These are phyloP conservation scores for Puccinia hordei DNA, from an alignment of 1,284 basidiomycete genomes.

Conservation along the genomic window DNA sequence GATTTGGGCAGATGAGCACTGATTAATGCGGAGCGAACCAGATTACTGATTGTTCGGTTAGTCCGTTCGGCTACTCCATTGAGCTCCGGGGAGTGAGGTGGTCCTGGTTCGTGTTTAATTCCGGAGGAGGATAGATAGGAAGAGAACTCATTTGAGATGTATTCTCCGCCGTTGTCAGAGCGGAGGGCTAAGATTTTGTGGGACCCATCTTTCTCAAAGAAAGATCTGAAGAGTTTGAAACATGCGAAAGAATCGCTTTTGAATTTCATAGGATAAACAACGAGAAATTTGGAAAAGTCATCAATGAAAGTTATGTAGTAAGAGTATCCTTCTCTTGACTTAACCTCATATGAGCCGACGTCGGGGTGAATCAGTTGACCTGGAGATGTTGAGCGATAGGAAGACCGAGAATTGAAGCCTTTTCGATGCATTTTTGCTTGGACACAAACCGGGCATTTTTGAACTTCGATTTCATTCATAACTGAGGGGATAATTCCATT, in stretches of 20 bases:
- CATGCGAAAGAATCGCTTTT: constrained; percentile 4
- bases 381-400: not conserved
- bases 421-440: not conserved
- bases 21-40: not conserved
- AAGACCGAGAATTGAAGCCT: not conserved
- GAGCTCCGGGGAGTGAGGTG: constrained; percentile 29
- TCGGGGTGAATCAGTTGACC: not conserved
- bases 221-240: constrained; percentile 15
- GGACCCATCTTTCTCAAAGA: too few relatives aligned
- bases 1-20: constrained; percentile 7
- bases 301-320: constrained; percentile 12
- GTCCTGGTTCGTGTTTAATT: constrained; percentile 32
- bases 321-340: not conserved
- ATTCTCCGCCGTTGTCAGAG: too few relatives aligned
- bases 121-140: too few relatives aligned
- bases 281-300: not conserved
- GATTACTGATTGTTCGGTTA: not conserved
- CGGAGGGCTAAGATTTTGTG: too few relatives aligned
- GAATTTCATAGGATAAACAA: not conserved
- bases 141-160: too few relatives aligned
- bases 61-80: constrained; percentile 37
- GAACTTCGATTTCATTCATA: too few relatives aligned
- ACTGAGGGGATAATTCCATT: too few relatives aligned
- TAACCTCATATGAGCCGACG: too few relatives aligned
- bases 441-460: not conserved